phyloP scores from a whole-genome alignment of 2,329 filamentous ascomycete species.

The Colletotrichum scovillei region DNA sequence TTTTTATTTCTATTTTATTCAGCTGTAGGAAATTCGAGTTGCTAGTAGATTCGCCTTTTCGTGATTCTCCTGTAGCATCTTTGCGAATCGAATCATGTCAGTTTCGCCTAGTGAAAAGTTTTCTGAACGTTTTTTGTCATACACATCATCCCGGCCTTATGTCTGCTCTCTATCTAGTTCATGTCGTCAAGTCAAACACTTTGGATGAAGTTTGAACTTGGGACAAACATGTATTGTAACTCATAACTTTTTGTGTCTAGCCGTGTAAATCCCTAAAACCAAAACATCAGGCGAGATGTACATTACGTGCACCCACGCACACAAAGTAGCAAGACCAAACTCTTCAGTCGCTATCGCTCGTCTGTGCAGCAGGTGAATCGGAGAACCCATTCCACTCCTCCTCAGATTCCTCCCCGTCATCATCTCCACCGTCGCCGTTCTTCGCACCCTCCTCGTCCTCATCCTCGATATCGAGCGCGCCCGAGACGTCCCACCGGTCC shows the following conservation, averaged over 20 bases:
- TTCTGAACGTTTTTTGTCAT: too few species aligned
- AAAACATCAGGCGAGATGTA: too few species aligned
- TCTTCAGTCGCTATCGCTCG: constrained; percentile 49
- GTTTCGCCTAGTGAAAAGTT: background rate
- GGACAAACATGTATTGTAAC: too few species aligned
- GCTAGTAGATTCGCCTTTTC: background rate
- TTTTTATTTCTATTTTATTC: background rate
- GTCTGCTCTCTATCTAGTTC: too few species aligned
- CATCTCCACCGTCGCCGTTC: constrained; percentile 44
- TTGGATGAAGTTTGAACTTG: too few species aligned
- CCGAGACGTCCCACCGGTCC: constrained; percentile 92
- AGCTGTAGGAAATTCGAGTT: background rate
- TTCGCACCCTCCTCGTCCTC: constrained; percentile 54
- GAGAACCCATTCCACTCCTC: constrained; percentile 72
- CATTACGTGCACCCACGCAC: too few species aligned
- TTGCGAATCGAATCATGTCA: background rate
- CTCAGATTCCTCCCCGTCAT: constrained; percentile 46
- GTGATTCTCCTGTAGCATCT: background rate
- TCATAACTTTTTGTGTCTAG: too few species aligned
- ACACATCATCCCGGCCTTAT: background rate
- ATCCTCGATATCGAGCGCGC: constrained; percentile 78
- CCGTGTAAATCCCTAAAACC: too few species aligned
- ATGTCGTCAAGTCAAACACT: too few species aligned
- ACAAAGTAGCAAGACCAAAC: too few species aligned
- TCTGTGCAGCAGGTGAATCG: constrained; percentile 38